Evolutionary conservation across 2,329 filamentous ascomycete species (phyloP).

Genomic region (Colletotrichum agaves): DNA sequence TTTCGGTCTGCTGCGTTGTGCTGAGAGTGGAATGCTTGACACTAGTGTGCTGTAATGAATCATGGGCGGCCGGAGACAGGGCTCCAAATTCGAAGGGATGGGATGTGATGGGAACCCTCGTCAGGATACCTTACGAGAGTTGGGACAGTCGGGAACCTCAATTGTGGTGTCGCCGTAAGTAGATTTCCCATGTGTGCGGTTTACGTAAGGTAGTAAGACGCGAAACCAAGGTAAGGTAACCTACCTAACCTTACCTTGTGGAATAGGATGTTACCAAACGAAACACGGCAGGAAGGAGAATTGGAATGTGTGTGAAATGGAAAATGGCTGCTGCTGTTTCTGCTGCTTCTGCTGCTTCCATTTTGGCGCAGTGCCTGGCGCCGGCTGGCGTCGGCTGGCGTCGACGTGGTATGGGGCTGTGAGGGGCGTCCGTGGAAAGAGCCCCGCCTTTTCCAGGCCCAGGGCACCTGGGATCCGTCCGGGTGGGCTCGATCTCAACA

Average conservation of each 20-base stretch:
- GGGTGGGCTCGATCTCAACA: slow-evolving; percentile 31
- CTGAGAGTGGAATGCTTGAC: slow-evolving; percentile 1
- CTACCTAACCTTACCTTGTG: too few relatives aligned
- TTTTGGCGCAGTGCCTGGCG: too few relatives aligned
- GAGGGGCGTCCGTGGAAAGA: neutral
- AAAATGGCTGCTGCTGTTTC: too few relatives aligned
- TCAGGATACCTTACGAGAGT: neutral
- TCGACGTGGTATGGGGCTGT: neutral
- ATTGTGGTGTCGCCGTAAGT: too few relatives aligned
- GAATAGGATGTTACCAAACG: too few relatives aligned
- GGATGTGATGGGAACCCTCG: slow-evolving; percentile 15
- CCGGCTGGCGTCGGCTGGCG: too few relatives aligned
- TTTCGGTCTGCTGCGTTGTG: slow-evolving; percentile 12
- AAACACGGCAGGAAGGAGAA: too few relatives aligned
- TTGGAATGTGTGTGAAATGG: too few relatives aligned
- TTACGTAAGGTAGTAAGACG: neutral
- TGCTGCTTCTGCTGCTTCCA: too few relatives aligned
- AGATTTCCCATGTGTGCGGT: slow-evolving; percentile 12
- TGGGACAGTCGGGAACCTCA: too few relatives aligned
- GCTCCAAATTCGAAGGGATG: neutral
- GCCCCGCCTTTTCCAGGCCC: slow-evolving; percentile 11
- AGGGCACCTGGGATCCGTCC: slow-evolving; percentile 13
- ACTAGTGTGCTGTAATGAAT: neutral
- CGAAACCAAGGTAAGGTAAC: too few relatives aligned
- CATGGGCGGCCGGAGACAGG: neutral